Evolutionary conservation across 305 asterid species (phyloP).

Genomic region (Vinca major): DNA sequence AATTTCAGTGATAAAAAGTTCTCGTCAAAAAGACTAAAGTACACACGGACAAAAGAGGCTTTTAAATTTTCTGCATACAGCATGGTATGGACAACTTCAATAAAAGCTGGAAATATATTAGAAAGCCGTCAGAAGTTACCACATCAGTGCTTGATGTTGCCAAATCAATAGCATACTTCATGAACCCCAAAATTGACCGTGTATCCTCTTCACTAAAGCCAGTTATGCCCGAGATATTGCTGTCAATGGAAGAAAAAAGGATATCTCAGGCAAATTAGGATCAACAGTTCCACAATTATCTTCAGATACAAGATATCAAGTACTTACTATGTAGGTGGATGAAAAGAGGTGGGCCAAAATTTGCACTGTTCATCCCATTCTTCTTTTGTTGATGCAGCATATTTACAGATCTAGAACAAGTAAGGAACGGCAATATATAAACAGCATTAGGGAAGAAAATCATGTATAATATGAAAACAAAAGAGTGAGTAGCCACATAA

Average conservation of each 20-base stretch:
- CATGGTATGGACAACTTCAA: too few relatives aligned
- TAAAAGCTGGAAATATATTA: neutral
- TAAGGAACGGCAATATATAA: neutral
- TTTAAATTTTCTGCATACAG: too few relatives aligned
- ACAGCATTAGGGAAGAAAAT: neutral
- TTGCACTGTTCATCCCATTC: conserved; percentile 97
- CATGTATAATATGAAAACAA: neutral
- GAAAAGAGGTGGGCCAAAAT: conserved; percentile 93
- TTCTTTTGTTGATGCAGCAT: conserved; percentile 81
- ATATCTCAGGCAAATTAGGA: conserved; percentile 7
- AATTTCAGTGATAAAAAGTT: too few relatives aligned
- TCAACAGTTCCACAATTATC: conserved; percentile 12
- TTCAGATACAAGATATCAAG: conserved; percentile 21
- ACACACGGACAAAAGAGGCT: too few relatives aligned
- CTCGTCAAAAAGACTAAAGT: too few relatives aligned
- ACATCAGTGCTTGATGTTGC: conserved; percentile 40
- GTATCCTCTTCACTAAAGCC: conserved; percentile 71
- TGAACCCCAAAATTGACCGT: conserved; percentile 40
- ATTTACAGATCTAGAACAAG: conserved; percentile 51
- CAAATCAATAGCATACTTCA: conserved; percentile 49
- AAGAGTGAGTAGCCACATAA: conserved; percentile 2
- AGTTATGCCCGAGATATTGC: conserved; percentile 74
- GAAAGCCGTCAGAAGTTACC: conserved; percentile 31
- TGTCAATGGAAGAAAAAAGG: conserved; percentile 24
- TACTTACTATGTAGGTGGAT: conserved; percentile 82